These are phyloP conservation scores for Cladosporium halotolerans DNA, from an alignment of 2,329 filamentous ascomycete genomes.

Conservation along the genomic window DNA sequence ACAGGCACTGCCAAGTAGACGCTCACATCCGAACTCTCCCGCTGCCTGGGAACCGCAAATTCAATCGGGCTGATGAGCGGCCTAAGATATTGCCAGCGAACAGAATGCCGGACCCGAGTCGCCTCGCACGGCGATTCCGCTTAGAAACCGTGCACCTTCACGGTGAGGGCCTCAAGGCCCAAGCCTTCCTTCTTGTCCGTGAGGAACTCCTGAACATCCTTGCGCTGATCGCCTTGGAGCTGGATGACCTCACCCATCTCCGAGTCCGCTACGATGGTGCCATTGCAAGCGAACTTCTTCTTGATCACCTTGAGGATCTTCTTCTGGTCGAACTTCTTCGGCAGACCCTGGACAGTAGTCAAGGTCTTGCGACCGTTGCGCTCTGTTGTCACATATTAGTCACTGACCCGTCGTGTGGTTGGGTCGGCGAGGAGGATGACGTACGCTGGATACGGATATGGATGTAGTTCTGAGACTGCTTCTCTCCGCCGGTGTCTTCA, in stretches of 20 bases:
- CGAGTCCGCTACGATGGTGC: conserved; percentile 91
- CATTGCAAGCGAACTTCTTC: conserved; percentile 99
- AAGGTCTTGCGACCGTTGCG: conserved; percentile 99
- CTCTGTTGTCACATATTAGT: conserved; percentile 51
- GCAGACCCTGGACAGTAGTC: conserved; percentile 98
- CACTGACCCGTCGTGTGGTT: neutral
- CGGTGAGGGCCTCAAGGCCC: conserved; percentile 90
- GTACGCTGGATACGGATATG: conserved; percentile 99
- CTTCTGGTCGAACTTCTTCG: conserved; percentile 98
- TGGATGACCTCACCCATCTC: conserved; percentile 99
- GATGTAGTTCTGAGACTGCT: conserved; percentile 95
- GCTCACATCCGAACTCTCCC: conserved; percentile 5
- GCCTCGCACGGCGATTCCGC: conserved; percentile 3
- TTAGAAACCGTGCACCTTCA: conserved; percentile 63
- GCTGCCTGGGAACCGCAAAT: conserved; percentile 3
- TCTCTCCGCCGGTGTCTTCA: conserved; percentile 94
- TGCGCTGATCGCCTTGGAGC: conserved; percentile 98
- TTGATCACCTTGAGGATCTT: conserved; percentile 99
- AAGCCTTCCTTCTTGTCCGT: conserved; percentile 92
- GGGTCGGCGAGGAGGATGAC: conserved; percentile 33
- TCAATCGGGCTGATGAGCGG: conserved; percentile 11
- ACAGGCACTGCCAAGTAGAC: neutral
- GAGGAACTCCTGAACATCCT: conserved; percentile 97
- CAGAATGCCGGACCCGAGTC: neutral
- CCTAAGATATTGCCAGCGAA: conserved; percentile 8